These are phyloP conservation scores for Saksenaea oblongispora DNA, from an alignment of 371 early-diverging fungal genomes.

Conservation along the genomic window DNA sequence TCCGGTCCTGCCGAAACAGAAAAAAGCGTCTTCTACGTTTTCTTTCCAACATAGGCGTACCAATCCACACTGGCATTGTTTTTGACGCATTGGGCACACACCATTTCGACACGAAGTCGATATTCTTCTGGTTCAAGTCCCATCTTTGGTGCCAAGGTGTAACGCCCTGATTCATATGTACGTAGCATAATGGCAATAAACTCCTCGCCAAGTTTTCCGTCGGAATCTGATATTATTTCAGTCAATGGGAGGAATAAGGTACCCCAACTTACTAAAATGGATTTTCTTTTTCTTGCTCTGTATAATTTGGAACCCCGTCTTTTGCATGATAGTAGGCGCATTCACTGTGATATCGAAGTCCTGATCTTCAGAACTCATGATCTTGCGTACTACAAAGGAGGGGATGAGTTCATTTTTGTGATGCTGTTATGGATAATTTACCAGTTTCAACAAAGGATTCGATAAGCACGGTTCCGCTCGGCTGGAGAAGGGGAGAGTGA, in stretches of 20 bases:
- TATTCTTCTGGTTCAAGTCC: conserved; percentile 38
- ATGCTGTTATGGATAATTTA: conserved; percentile 9
- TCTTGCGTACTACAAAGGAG: conserved; percentile 23
- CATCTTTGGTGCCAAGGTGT: conserved; percentile 25
- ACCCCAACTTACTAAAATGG: conserved; percentile 25
- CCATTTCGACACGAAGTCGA: conserved; percentile 38
- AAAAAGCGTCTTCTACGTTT: neutral
- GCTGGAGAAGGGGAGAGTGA: conserved; percentile 13
- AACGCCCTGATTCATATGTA: conserved; percentile 15
- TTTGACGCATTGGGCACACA: conserved; percentile 43
- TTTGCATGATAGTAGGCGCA: conserved; percentile 15
- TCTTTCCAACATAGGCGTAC: conserved; percentile 18
- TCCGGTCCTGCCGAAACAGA: neutral
- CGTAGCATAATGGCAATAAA: conserved; percentile 25
- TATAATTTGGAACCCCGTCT: conserved; percentile 25
- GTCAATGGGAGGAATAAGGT: neutral
- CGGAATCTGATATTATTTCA: conserved; percentile 12
- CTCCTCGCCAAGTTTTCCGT: conserved; percentile 30
- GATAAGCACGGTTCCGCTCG: conserved; percentile 35
- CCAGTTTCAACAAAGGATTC: conserved; percentile 44
- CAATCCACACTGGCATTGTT: conserved; percentile 28
- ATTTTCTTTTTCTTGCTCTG: conserved; percentile 27
- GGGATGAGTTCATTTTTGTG: neutral
- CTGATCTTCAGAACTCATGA: conserved; percentile 11
- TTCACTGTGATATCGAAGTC: conserved; percentile 31